Evolutionary conservation across 1,284 basidiomycete species (phyloP), one percentile per base, ranked within the genome.

Genomic region (Retiboletus fuscus): DNA sequence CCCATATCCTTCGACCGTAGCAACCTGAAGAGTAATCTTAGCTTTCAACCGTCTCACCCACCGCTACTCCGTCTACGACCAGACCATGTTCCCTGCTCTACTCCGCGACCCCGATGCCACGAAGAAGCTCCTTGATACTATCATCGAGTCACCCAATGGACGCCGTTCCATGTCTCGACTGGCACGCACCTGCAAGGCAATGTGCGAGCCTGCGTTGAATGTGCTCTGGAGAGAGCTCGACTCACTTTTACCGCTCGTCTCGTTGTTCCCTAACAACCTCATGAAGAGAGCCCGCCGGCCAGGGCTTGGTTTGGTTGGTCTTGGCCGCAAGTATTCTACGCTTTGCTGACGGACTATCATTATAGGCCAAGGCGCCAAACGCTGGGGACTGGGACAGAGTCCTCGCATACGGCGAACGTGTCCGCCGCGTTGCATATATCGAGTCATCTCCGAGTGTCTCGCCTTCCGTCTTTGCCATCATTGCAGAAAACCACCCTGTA

Each of bases 191-290:
- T 94, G 93, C 82, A 90, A 87, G 74, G 88, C 89, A 34, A 84
- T 93, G 79, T 89, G 86, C 73, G 92, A 92, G 74, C 91, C 92
- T n/a, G 89, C 91, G n/a, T 79, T 94, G 71, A 84, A 91, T 79
- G 82, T 90, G 63, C 84, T 94, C 44, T 94, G 93, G 93, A 89
- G 86, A 78, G 93, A 94, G 77, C 83, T 94, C 67, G 93, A 94
- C 80, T 93, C 92, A 22, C 84, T 94, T 72, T 82, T 90, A 58
- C 93, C 93, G 8, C 84, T 94, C 69, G 83, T 94, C 66, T 89
- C 90, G 34, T 81, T 93, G 67, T 94, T 94, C 80, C 92, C 93
- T 18, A 84, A 83, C 70, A 84, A 86, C 71, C 78, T 94, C 72
- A 84, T 93, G 81, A 93, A 90, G 82, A 91, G 89, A 79, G 84